phyloP scores from a whole-genome alignment of 2,329 filamentous ascomycete genomes.

The Dryadomyces quercus-mongolicae region DNA sequence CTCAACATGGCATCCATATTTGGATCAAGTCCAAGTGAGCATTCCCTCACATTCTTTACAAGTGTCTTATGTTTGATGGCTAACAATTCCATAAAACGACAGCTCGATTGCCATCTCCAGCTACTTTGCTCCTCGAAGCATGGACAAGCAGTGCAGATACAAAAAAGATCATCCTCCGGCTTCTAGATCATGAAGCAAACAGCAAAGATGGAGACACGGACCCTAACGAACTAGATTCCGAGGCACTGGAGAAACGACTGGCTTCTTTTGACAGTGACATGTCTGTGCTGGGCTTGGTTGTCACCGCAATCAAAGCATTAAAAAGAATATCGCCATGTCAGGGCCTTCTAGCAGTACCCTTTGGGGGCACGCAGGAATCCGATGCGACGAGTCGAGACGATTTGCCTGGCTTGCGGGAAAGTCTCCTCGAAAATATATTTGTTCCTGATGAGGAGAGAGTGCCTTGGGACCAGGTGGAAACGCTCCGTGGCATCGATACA shows the following conservation, averaged over 20 bases:
- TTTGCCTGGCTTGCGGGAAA: background rate
- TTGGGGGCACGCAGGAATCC: background rate
- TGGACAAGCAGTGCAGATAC: conserved; percentile 9
- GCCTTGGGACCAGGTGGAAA: conserved; percentile 6
- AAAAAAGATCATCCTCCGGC: conserved; percentile 2
- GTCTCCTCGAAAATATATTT: conserved; percentile 6
- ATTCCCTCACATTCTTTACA: background rate
- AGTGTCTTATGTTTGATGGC: background rate
- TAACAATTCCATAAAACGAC: background rate
- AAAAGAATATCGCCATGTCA: conserved; percentile 1
- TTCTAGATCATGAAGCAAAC: background rate
- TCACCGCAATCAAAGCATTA: conserved; percentile 7
- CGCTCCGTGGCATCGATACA: conserved; percentile 7
- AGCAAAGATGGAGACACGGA: background rate
- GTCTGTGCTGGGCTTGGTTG: conserved; percentile 6
- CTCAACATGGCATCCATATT: conserved; percentile 8
- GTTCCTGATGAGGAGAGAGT: conserved; percentile 3
- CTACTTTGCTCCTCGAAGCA: conserved; percentile 8
- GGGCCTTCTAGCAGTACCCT: background rate
- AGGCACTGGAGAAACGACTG: background rate
- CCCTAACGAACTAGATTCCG: background rate
- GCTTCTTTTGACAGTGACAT: conserved; percentile 8
- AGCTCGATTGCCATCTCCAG: conserved; percentile 8
- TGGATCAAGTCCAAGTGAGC: conserved; percentile 8
- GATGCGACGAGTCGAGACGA: background rate